Conservation (phyloP, 805 yeast genomes). For the Kockiozyma suomiensis region DNA sequence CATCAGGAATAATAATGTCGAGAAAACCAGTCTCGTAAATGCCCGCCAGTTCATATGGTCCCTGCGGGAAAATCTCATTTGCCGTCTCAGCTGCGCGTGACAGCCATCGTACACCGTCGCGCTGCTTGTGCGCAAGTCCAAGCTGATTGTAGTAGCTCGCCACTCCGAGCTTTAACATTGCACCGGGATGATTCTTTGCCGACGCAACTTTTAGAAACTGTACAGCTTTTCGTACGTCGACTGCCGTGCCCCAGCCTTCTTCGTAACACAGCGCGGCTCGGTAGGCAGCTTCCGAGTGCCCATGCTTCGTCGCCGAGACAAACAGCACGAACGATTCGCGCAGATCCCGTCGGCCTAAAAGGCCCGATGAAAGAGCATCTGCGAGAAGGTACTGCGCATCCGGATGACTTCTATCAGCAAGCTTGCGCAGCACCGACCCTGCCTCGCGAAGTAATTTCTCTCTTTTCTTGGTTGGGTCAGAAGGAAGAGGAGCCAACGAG, state of each 20-base stretch:
- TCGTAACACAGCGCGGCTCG: conserved; percentile 90
- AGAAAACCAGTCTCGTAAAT: conserved; percentile 81
- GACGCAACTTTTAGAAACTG: conserved; percentile 87
- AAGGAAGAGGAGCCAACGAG: neutral
- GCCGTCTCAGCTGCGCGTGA: conserved; percentile 84
- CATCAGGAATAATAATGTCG: conserved; percentile 84
- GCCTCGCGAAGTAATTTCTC: conserved; percentile 76
- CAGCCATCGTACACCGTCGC: conserved; percentile 89
- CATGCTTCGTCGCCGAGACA: conserved; percentile 89
- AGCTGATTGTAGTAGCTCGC: conserved; percentile 81
- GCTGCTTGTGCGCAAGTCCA: conserved; percentile 70
- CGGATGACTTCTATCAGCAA: conserved; percentile 76
- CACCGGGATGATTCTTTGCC: conserved; percentile 90
- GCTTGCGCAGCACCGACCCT: conserved; percentile 62
- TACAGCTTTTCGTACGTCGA: conserved; percentile 83
- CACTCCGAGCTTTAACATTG: conserved; percentile 89
- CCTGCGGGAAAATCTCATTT: conserved; percentile 82
- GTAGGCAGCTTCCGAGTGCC: conserved; percentile 88
- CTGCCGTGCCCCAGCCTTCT: conserved; percentile 89
- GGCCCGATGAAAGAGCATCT: conserved; percentile 87
- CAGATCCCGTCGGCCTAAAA: conserved; percentile 64
- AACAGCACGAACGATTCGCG: conserved; percentile 76
- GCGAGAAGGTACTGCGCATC: conserved; percentile 92
- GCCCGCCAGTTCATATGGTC: conserved; percentile 88
- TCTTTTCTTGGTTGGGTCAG: conserved; percentile 30